A percentile compares a stretch with the other conserved stretches of the same genome.
Evolutionary conservation across 495 filamentous ascomycete genomes (phyloP).

Genomic region (Echria macrotheca): DNA sequence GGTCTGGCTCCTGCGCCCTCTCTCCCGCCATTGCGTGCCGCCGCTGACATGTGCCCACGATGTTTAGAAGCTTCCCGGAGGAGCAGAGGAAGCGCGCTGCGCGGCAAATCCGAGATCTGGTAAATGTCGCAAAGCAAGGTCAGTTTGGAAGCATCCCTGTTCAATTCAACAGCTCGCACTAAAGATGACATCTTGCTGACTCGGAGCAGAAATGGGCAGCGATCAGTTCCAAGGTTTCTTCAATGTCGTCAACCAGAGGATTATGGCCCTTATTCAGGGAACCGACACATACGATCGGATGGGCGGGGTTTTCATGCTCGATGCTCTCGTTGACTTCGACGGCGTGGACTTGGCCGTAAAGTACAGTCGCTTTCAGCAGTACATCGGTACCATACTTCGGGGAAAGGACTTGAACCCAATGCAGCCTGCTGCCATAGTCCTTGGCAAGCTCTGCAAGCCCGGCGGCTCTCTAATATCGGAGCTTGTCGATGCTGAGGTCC

Average conservation of each 20-base stretch:
- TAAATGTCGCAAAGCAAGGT: slow-evolving; percentile 36
- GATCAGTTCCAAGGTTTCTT: slow-evolving; percentile 78
- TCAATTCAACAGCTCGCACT: too few species aligned
- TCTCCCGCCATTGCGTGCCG: too few species aligned
- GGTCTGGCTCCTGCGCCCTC: too few species aligned
- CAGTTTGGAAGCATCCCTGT: not conserved
- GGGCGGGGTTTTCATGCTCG: slow-evolving; percentile 86
- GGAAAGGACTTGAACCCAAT: slow-evolving; percentile 85
- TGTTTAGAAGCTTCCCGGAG: slow-evolving; percentile 23
- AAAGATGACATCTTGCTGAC: too few species aligned
- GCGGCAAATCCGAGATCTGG: slow-evolving; percentile 36
- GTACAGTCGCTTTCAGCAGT: slow-evolving; percentile 85
- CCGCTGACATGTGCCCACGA: slow-evolving; percentile 17
- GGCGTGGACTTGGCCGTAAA: slow-evolving; percentile 92
- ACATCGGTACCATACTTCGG: slow-evolving; percentile 78
- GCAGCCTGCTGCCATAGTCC: slow-evolving; percentile 75
- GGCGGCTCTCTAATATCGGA: slow-evolving; percentile 94
- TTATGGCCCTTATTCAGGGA: slow-evolving; percentile 72
- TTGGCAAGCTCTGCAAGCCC: slow-evolving; percentile 84
- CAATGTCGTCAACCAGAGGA: slow-evolving; percentile 67
- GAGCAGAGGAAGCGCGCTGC: slow-evolving; percentile 39
- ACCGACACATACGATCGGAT: slow-evolving; percentile 81
- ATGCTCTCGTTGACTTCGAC: slow-evolving; percentile 89
- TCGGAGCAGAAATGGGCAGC: slow-evolving; percentile 58
- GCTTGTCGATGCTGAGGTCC: slow-evolving; percentile 92